phyloP scores from a whole-genome alignment of 2,329 filamentous ascomycete genomes.

The Tolypocladium pustulatum region DNA sequence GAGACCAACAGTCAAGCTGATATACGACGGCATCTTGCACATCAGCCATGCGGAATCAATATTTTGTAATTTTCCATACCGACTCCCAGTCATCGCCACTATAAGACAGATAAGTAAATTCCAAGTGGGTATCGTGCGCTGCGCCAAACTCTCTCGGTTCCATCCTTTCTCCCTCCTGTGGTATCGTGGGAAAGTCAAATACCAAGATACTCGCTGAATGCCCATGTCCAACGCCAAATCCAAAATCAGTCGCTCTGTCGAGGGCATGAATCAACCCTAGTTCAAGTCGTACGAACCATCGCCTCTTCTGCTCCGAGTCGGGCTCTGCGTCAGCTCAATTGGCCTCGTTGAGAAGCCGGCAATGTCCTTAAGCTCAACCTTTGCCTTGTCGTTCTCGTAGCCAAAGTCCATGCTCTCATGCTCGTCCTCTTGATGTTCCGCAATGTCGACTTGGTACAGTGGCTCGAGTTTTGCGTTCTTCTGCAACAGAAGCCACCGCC shows the following conservation, averaged over 20 bases:
- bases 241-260: background rate
- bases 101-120: background rate
- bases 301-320: background rate
- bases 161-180: conserved; percentile 1
- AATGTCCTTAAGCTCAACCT: conserved; percentile 26
- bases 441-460: conserved; percentile 30
- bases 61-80: background rate
- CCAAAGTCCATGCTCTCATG: conserved; percentile 15
- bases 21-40: background rate
- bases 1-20: background rate
- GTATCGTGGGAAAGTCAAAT: conserved; percentile 7
- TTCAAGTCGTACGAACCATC: background rate
- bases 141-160: conserved; percentile 4
- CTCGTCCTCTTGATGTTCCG: conserved; percentile 18
- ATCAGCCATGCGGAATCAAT: background rate
- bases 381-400: conserved; percentile 27
- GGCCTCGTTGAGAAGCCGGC: conserved; percentile 17
- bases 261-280: background rate
- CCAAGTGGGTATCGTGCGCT: conserved; percentile 9
- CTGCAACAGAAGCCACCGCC: conserved; percentile 42
- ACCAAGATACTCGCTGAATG: conserved; percentile 4
- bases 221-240: conserved; percentile 1
- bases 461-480: conserved; percentile 30
- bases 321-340: background rate
- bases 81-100: background rate